Base-by-base conservation (phyloP, 1,139 yeast species). In the Nakaseomyces nivariensis region DNA sequence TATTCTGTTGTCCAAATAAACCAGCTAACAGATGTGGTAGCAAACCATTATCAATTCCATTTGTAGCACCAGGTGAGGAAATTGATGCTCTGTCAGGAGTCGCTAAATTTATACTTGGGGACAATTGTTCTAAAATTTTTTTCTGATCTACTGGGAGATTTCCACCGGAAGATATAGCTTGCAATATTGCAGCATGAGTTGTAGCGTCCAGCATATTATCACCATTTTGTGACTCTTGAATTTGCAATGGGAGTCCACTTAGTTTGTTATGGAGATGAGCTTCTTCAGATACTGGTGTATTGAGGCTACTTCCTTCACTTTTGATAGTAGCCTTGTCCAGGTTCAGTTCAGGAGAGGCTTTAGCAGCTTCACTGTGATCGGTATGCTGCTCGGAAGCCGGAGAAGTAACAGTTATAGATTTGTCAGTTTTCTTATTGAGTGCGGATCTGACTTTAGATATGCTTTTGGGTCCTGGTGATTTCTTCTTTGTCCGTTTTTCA, bases 1-100 rank as follows among this genome's bases (percentile, higher is more conserved):
- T 43, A 24, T 47, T 51, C n/a, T 50, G 52, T n/a, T 38, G 44
- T 10, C 44, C 44, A 41, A 41, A 41, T 29, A 41, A 29, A 29
- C 44, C 44, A 6, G 44, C 33, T n/a, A 41, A 41, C 7, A 41
- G 8, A n/a, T 41, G 44, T 9, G 44, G 34, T 5, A 41, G 25
- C 13, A 29, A 41, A 1, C 11, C 4, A 11, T 29, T 41, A 8
- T 41, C 44, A 1, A 22, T 13, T 4, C 51, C 45, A 17, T 40
- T 51, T n/a, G 45, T 40, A 13, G 32, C 43, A 25, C 43, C 43
- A 10, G 34, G 44, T 4, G 44, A 41, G 1, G 44, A 5, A 13
- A 41, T 22, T 13, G 44, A 41, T 7, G 13, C 25, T 27, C 44
- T 25, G 7, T 41, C 44, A 2, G 44, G 44, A 9, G 44, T 41